Base-by-base conservation (phyloP, 2,329 filamentous ascomycete genomes). In the Arthrocladium fulminans region DNA sequence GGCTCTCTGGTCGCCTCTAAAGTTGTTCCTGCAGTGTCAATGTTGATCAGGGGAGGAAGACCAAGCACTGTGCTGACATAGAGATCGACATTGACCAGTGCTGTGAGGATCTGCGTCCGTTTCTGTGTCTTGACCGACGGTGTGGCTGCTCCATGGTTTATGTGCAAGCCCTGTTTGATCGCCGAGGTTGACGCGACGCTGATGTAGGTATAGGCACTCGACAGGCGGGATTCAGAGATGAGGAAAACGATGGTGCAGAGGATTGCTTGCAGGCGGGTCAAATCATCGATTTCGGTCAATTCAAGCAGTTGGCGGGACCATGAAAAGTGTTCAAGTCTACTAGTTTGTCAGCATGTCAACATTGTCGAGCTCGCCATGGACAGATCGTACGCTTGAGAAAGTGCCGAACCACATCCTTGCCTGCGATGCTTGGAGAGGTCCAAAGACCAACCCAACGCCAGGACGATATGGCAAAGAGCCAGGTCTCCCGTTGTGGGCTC, bases 21-120 rank as follows among this genome's bases (percentile, higher is more conserved):
- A 4, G 40, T 29, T 8, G 24, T 43, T 10, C 40, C 40, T 7
- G 40, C 22, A 17, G 27, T 45, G 27, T 53, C 52, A 20, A 43
- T 47, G 10, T 54, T 49, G 13, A 56, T 50, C 27, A 53, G 43
- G 15, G 50, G 38, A 3, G 54, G 54, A 15, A 57, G 47, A 30
- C 50, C 54, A 8, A 57, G 34, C 6, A 57, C 50, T 8, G 55
- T 44, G 34, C 54, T 54, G 19, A 50, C 51, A 15, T 54, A 51
- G 7, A 51, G 41, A 38, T 57, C 54, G 10, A 57, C 41, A 30
- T 48, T 54, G 9, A 55, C 23, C 2, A 56, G 43, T 23, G 47
- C 43, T 5, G 54, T 43, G 24, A 20, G 19, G 29, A 49, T 22
- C 49, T 49, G 43, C 45, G 44, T 32, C 9, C 22, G 29, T 5